A percentile compares a stretch with the other conserved stretches of the same genome.
These are phyloP conservation scores for Suhomyces sp. DNA, from an alignment of 805 yeast species.

Conservation along the genomic window DNA sequence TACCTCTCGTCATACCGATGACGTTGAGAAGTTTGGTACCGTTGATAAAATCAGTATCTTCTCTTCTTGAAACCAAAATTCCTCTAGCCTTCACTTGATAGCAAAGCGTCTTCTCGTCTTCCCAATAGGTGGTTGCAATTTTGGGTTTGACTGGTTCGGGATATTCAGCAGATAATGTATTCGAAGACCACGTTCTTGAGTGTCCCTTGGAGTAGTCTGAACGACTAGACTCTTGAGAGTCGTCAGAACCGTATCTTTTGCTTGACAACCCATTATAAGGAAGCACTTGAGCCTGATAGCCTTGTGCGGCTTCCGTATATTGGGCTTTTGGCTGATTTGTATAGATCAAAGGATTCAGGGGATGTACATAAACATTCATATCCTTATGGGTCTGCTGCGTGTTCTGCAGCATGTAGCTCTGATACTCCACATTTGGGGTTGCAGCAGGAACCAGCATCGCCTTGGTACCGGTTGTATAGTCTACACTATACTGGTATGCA, in stretches of 20 bases:
- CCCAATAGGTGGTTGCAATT: constrained; percentile 37
- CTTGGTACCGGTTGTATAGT: background rate
- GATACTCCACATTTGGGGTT: background rate
- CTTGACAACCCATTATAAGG: background rate
- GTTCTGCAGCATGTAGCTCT: background rate
- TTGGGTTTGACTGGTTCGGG: constrained; percentile 28
- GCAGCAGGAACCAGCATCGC: background rate
- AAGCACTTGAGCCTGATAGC: background rate
- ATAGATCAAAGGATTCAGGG: background rate
- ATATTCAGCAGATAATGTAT: constrained; percentile 10
- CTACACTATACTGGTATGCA: background rate
- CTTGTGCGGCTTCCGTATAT: background rate
- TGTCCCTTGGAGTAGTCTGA: constrained; percentile 5
- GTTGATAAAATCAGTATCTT: constrained; percentile 33
- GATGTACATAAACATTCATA: background rate
- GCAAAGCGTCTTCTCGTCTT: constrained; percentile 34
- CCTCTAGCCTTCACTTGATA: constrained; percentile 37
- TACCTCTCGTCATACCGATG: constrained; percentile 40
- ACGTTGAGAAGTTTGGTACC: constrained; percentile 40
- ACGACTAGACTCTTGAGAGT: background rate
- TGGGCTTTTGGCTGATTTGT: background rate
- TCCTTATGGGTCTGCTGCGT: background rate
- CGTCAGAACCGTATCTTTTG: background rate
- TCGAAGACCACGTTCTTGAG: constrained; percentile 15
- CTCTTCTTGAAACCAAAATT: constrained; percentile 33